Evolutionary conservation across 371 early-diverging fungal genomes (phyloP).

Genomic region (Mortierella sp.): DNA sequence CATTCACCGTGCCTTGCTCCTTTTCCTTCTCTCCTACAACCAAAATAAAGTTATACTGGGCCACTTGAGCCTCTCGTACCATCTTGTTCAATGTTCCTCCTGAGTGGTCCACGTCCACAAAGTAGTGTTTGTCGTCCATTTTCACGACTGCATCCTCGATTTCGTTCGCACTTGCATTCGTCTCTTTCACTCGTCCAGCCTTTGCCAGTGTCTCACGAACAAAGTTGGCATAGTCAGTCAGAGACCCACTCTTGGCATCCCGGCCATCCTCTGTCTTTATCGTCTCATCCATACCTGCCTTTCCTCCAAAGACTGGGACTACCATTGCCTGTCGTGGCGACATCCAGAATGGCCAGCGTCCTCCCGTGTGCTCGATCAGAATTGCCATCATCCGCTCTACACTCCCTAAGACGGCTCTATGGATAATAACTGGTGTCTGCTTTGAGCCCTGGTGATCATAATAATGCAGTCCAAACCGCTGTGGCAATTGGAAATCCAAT

Average conservation of each 20-base stretch:
- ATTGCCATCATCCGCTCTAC: slow-evolving; percentile 97
- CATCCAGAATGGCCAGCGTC: slow-evolving; percentile 99
- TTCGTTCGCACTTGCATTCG: background rate
- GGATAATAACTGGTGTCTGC: slow-evolving; percentile 93
- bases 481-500: slow-evolving; percentile 96
- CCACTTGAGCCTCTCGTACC: slow-evolving; percentile 90
- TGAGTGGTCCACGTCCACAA: slow-evolving; percentile 86
- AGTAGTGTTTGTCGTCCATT: slow-evolving; percentile 60
- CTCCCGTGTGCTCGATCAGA: slow-evolving; percentile 89
- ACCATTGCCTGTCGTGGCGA: slow-evolving; percentile 96
- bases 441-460: slow-evolving; percentile 59
- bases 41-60: slow-evolving; percentile 93
- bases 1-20: slow-evolving; percentile 86
- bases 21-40: slow-evolving; percentile 96
- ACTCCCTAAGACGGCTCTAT: slow-evolving; percentile 94
- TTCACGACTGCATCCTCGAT: slow-evolving; percentile 25
- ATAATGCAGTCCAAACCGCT: slow-evolving; percentile 89
- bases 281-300: slow-evolving; percentile 57
- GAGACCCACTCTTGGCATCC: background rate
- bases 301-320: slow-evolving; percentile 78
- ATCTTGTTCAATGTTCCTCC: slow-evolving; percentile 95
- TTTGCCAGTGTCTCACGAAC: slow-evolving; percentile 36
- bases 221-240: slow-evolving; percentile 26
- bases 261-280: slow-evolving; percentile 61
- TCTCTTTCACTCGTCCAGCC: slow-evolving; percentile 21